Conservation (phyloP, 2,329 filamentous ascomycete genomes). For the Calonectria fujianensis region DNA sequence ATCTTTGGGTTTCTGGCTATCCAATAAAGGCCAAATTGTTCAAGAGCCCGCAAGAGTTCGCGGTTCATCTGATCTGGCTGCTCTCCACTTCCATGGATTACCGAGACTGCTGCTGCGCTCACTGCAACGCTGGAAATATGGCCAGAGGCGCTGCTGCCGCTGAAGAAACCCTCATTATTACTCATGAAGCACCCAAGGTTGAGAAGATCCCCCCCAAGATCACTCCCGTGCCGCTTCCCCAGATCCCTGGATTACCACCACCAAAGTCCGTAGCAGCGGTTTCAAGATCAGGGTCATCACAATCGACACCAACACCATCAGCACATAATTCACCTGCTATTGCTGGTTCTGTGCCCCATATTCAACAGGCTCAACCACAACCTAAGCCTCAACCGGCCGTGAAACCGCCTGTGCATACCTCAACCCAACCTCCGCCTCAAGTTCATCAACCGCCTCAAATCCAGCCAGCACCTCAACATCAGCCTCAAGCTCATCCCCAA, state of each 20-base stretch:
- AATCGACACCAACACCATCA: slow-evolving; percentile 45
- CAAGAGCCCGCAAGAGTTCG: slow-evolving; percentile 73
- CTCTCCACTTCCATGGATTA: slow-evolving; percentile 68
- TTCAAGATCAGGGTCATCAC: slow-evolving; percentile 57
- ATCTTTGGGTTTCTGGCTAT: slow-evolving; percentile 70
- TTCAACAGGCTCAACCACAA: slow-evolving; percentile 22
- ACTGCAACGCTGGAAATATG: slow-evolving; percentile 64
- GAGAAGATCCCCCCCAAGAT: slow-evolving; percentile 57
- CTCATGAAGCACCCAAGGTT: slow-evolving; percentile 47
- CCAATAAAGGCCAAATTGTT: slow-evolving; percentile 69
- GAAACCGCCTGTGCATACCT: slow-evolving; percentile 3
- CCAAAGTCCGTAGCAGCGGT: slow-evolving; percentile 57
- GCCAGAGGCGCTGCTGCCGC: slow-evolving; percentile 48
- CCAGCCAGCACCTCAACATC: slow-evolving; percentile 13
- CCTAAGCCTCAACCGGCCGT: slow-evolving; percentile 34
- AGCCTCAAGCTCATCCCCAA: slow-evolving; percentile 4
- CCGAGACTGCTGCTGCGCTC: slow-evolving; percentile 70
- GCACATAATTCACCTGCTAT: slow-evolving; percentile 47
- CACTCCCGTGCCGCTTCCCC: slow-evolving; percentile 62
- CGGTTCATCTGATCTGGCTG: slow-evolving; percentile 71
- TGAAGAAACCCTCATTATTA: slow-evolving; percentile 56
- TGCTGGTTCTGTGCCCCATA: slow-evolving; percentile 31
- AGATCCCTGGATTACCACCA: slow-evolving; percentile 58
- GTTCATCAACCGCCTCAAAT: background rate
- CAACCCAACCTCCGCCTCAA: background rate